Evolutionary conservation across 352 stramenopile genomes (phyloP).

Genomic region (Globisporangium uncinulatum): DNA sequence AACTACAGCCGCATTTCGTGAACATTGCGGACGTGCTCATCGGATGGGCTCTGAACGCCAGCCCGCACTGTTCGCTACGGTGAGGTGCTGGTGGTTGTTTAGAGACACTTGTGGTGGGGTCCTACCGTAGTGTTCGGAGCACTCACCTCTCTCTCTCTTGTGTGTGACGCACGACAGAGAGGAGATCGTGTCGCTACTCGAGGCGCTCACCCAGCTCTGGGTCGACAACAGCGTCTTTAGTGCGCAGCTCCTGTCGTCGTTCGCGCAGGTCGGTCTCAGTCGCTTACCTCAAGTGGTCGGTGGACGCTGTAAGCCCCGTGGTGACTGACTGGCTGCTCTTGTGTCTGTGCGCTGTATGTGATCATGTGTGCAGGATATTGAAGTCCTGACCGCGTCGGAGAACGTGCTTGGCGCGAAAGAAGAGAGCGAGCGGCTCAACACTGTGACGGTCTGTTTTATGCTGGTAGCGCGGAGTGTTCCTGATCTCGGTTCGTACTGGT

Average conservation of each 20-base stretch:
- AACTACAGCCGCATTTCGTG: constrained; percentile 63
- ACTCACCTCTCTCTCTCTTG: neutral
- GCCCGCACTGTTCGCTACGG: constrained; percentile 26
- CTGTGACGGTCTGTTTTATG: constrained; percentile 44
- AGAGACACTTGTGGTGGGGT: too few relatives aligned
- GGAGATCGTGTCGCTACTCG: constrained; percentile 39
- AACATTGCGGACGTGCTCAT: constrained; percentile 65
- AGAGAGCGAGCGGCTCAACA: constrained; percentile 30
- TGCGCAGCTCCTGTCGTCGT: constrained; percentile 53
- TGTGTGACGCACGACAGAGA: constrained; percentile 21
- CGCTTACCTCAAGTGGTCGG: too few relatives aligned
- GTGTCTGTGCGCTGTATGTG: neutral
- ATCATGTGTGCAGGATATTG: constrained; percentile 35
- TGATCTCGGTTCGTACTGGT: constrained; percentile 28
- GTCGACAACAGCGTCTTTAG: constrained; percentile 69
- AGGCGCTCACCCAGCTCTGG: constrained; percentile 48
- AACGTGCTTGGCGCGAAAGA: constrained; percentile 15
- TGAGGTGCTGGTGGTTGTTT: constrained; percentile 10
- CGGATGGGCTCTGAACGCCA: constrained; percentile 55
- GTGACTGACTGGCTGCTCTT: constrained; percentile 1
- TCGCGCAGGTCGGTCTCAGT: constrained; percentile 30
- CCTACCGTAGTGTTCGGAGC: neutral
- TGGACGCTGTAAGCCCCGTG: neutral
- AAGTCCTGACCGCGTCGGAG: constrained; percentile 23
- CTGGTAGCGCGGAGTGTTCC: constrained; percentile 46